Percentiles rank a stretch among this genome's conserved stretches.
Evolutionary conservation across 1,284 basidiomycete species (phyloP).

Genomic region (Xerocomus minutiporus): DNA sequence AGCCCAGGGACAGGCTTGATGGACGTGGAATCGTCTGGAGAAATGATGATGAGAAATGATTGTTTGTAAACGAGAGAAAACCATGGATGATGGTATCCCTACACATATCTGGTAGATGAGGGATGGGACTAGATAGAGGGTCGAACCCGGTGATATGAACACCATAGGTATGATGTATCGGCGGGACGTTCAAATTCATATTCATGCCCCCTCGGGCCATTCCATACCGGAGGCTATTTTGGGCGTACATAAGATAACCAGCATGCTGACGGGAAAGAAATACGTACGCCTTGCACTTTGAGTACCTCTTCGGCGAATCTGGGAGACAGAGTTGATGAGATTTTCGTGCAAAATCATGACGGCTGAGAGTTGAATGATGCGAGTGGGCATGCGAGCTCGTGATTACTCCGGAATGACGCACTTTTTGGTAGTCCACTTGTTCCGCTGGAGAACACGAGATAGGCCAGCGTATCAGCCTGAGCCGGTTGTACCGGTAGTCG

Average conservation of each 20-base stretch:
- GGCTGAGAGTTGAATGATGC: too few relatives aligned
- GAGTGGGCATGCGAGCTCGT: too few relatives aligned
- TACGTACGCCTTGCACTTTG: too few relatives aligned
- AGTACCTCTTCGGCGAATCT: too few relatives aligned
- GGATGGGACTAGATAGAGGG: constrained; percentile 56
- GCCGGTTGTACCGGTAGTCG: constrained; percentile 38
- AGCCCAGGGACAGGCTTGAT: constrained; percentile 42
- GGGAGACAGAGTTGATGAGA: too few relatives aligned
- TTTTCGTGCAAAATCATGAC: too few relatives aligned
- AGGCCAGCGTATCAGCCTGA: constrained; percentile 56
- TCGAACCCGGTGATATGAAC: constrained; percentile 52
- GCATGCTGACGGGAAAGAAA: background rate
- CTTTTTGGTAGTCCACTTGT: too few relatives aligned
- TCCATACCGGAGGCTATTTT: constrained; percentile 37
- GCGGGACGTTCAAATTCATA: constrained; percentile 42
- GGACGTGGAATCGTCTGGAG: constrained; percentile 54
- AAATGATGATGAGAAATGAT: background rate
- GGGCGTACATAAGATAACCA: background rate
- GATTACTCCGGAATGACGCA: too few relatives aligned
- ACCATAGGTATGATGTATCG: constrained; percentile 47
- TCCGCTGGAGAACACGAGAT: constrained; percentile 39
- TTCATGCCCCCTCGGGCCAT: constrained; percentile 41
- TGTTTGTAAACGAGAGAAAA: background rate
- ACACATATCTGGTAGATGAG: constrained; percentile 64
- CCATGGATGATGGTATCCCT: constrained; percentile 22